Conservation (phyloP, 305 asterid genomes). For the Caryopteris hybrid region DNA sequence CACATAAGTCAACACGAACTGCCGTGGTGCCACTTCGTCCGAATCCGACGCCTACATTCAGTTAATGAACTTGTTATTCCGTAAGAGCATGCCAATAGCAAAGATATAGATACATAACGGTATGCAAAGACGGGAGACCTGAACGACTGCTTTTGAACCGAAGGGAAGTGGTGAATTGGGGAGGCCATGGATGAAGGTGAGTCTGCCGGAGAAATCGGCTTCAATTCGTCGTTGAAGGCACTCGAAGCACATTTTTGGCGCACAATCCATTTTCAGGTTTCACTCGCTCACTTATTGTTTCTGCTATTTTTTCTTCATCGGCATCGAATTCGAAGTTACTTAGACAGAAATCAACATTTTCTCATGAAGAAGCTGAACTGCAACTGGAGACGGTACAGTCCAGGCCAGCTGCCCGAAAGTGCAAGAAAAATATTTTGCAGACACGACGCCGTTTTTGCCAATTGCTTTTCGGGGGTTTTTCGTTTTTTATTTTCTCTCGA, state of each 20-base stretch:
- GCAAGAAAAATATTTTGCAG: not conserved
- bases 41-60: slow-evolving; percentile 49
- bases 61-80: not conserved
- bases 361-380: slow-evolving; percentile 1
- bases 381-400: not conserved
- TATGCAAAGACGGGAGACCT: slow-evolving; percentile 37
- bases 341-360: not conserved
- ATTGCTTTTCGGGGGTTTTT: not conserved
- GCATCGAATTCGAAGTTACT: not conserved
- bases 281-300: not conserved
- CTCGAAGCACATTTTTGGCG: slow-evolving; percentile 51
- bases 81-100: not conserved
- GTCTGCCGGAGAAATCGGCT: slow-evolving; percentile 58
- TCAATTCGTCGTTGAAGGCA: slow-evolving; percentile 75
- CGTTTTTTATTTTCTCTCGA: too few species aligned
- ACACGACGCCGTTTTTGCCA: not conserved
- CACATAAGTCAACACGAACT: slow-evolving; percentile 52
- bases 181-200: slow-evolving; percentile 53
- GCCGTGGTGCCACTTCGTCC: slow-evolving; percentile 43
- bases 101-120: not conserved
- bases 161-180: slow-evolving; percentile 73
- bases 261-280: slow-evolving; percentile 17
- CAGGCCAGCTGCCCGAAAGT: not conserved
- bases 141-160: slow-evolving; percentile 68
- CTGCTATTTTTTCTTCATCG: not conserved